Evolutionary conservation across 495 filamentous ascomycete species (phyloP), one percentile per base, ranked within the genome.

Genomic region (Hypoxylon rickii): DNA sequence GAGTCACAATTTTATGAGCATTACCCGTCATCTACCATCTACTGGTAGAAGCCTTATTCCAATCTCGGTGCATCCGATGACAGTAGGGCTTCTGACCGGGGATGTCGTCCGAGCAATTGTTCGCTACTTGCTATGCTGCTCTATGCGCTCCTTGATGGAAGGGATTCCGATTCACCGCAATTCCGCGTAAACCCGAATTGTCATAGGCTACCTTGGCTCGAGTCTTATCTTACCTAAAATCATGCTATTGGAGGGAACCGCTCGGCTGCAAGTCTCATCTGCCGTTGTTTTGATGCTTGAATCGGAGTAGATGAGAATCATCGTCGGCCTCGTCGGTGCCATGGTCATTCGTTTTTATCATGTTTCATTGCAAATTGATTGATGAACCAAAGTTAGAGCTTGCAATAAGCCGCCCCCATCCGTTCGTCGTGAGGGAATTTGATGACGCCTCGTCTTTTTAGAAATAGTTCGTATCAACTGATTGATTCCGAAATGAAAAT

Each of bases 201-300:
- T 49, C 41, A 57, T 62, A 34, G 46, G 51, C 36, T 52, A 36
- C 58, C 53, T 56, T 43, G 52, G 52, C 42, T 48, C 29, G 6
- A 39, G 38, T 44, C 13, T 42, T 50, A 58, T 51, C 48, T 52
- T 19, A 47, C 38, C 36, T 26, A 44, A 33, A 40, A 15, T 16
- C 26, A 33, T 48, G 26, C 32, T 44, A 63, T 63, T 63, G 53
- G 59, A 45, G 22, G 44, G 20, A 3, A 26, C 12, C 11, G 20
- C 47, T 58, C 29, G 44, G 59, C 49, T 58, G 49, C 44, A 57
- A 63, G 59, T 49, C 59, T 63, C 59, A 45, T 54, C 39, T 53
- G 10, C 48, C 39, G 44, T 44, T 53, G 10, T 29, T 26, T 45
- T 31, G 31, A 54, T 44, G 44, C 50, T 44, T 49, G 52, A 58